Base-by-base conservation (phyloP, 306 rosid genomes). In the Cicer bijugum region DNA sequence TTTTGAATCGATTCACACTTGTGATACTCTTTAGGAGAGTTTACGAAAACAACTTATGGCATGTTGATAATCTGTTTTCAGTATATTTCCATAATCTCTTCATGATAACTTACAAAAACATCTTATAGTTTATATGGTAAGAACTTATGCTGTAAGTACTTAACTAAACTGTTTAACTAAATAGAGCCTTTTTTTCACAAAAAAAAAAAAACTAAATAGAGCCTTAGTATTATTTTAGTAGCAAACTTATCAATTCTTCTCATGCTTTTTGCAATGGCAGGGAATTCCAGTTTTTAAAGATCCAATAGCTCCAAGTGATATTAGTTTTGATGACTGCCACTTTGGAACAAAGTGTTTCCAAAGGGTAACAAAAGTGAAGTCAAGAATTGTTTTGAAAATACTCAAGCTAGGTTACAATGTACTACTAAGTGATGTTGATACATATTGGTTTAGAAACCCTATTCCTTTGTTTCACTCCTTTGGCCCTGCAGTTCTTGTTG, bases 331-430 rank as follows among this genome's bases (percentile, higher is more conserved):
- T 67, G 88, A 87, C 16, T 94, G 98, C 85, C 98, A 91, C 87
- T 94, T 94, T 9, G 98, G 98, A 71, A 89, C 96, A 61, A 77
- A 84, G 81, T 91, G 98, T 82, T 94, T 94, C 80, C 98, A 87
- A 78, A 91, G 86, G 89, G 98, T 94, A 84, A 94, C 97, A 38
- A 91, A 94, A 83, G 97, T 94, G 80, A 91, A 91, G 85, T 94
- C 98, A 56, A 88, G 91, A 83, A 75, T 83, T 77, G 97, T 94
- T 79, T 73, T 94, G 69, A 84, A 82, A 82, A 94, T 91, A 75
- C 87, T 89, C 75, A 87, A 84, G 87, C 82, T 91, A 38, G 99
- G 95, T 38, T 94, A 89, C 88, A 94, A 86, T 60, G 96, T 91
- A 71, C 90, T 94, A 77, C 96, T 94, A 33, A 94, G 96, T 69